Conservation (phyloP, 1,284 basidiomycete genomes). For the Microbotryum lychnidis-dioicae region DNA sequence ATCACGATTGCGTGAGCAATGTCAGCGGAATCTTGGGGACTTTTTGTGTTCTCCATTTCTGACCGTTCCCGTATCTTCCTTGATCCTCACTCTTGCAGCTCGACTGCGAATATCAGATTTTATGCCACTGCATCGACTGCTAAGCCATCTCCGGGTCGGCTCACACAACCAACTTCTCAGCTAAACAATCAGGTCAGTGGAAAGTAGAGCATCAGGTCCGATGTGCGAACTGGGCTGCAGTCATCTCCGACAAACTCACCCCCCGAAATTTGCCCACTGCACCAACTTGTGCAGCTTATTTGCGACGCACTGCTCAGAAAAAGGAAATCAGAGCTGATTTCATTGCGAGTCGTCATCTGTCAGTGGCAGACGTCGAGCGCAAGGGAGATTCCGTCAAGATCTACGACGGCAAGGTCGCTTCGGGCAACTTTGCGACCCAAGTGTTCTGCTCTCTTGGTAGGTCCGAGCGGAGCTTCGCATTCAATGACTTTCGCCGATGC, state of each 20-base stretch:
- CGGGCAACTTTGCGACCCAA: slow-evolving; percentile 27
- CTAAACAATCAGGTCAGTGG: slow-evolving; percentile 4
- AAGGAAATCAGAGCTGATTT: too few species aligned
- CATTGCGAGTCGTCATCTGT: too few species aligned
- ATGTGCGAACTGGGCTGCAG: too few species aligned
- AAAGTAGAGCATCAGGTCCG: too few species aligned
- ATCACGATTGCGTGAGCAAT: neutral
- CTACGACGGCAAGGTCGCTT: slow-evolving; percentile 28
- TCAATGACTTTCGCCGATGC: neutral
- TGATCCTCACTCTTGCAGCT: neutral
- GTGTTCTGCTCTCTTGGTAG: slow-evolving; percentile 32
- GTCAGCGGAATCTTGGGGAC: neutral
- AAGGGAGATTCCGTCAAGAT: slow-evolving; percentile 26
- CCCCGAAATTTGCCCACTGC: too few species aligned
- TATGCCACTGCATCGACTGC: slow-evolving; percentile 26
- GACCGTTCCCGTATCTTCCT: neutral
- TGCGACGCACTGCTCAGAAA: too few species aligned
- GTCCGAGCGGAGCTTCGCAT: slow-evolving; percentile 2
- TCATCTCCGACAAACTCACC: too few species aligned
- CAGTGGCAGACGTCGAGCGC: slow-evolving; percentile 2
- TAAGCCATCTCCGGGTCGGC: slow-evolving; percentile 29
- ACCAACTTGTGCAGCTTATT: too few species aligned
- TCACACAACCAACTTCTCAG: slow-evolving; percentile 30
- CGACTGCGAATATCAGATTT: neutral
- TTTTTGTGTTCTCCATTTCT: neutral